Base-by-base conservation (phyloP, 257 asterid genomes). In the Sherardia arvensis region DNA sequence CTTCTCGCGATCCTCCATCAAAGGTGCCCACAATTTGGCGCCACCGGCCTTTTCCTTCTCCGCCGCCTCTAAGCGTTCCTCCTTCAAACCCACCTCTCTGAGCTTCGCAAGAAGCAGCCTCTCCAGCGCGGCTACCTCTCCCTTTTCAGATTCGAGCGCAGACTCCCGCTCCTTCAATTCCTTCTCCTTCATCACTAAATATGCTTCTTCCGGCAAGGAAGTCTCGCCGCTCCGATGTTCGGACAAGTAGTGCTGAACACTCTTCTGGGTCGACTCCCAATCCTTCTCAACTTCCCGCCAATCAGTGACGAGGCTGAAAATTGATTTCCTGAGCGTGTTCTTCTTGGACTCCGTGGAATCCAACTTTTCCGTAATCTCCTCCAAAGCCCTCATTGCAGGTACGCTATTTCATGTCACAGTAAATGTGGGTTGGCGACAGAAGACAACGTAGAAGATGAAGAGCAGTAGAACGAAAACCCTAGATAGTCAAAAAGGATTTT, bases 81-180 rank as follows among this genome's bases (percentile, higher is more conserved):
- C 56, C 9, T 18, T 49, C 8, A 48, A 62, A 5, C 65, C 70
- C 67, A 45, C 25, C 40, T 62, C 67, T 54, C 57, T 62, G 48
- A 62, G 67, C 57, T 27, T 62, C 27, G 20, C 43, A 8, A 40
- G 57, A 5, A 62, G 10, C 67, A 62, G 29, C 36, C 27, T 62
- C 27, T 62, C 67, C n/a, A 43, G 0, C 18, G 1, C 57, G 11
- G 32, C 36, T 11, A 51, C 47, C 59, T 66, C 70, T n/a, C 67
- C 64, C 38, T 53, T 66, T 25, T 71, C 56, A 2, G 38, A 38
- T 18, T 65, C 71, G 15, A 75, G 29, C 57, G 43, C 49, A 40
- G 59, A 53, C 65, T 61, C 58, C 70, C 76, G 61, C 53, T 67
- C 45, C 45, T 29, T 40, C 57, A 62, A 15, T 53, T 66, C 72